phyloP scores from a whole-genome alignment of 2,329 filamentous ascomycete species.

The Cucurbitaria berberidis region DNA sequence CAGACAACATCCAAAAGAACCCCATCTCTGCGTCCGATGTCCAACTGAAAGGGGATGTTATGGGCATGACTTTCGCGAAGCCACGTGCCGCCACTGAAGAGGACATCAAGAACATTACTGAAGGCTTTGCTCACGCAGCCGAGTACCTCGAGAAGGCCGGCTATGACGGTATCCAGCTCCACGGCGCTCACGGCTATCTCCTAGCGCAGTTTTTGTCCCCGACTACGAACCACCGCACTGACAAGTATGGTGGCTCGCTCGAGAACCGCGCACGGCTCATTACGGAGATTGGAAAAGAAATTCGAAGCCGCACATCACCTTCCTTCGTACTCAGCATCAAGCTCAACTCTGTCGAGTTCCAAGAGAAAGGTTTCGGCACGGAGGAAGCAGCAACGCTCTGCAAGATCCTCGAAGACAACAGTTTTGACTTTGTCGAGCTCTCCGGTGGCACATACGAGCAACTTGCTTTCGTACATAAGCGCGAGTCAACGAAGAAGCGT shows the following conservation, averaged over 20 bases:
- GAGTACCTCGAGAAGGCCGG: conserved; percentile 68
- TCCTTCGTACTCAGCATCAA: conserved; percentile 62
- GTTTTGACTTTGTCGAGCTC: conserved; percentile 65
- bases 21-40: conserved; percentile 60
- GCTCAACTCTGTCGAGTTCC: conserved; percentile 64
- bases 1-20: conserved; percentile 53
- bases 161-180: conserved; percentile 59
- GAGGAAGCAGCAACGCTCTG: conserved; percentile 59
- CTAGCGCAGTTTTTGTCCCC: conserved; percentile 54
- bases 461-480: conserved; percentile 58
- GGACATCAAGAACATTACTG: conserved; percentile 64
- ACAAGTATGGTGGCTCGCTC: conserved; percentile 53
- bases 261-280: conserved; percentile 53
- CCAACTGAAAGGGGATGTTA: conserved; percentile 35
- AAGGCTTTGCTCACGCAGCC: conserved; percentile 66
- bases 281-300: conserved; percentile 48
- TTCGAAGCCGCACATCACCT: conserved; percentile 45
- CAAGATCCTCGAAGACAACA: conserved; percentile 56
- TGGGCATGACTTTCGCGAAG: conserved; percentile 59
- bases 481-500: conserved; percentile 61
- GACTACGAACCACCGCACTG: conserved; percentile 52
- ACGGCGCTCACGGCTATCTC: conserved; percentile 55
- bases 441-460: conserved; percentile 66
- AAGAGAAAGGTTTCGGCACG: conserved; percentile 58
- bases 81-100: conserved; percentile 60